Base-by-base conservation (phyloP, 345 rosid genomes). In the Ceriops zippeliana region DNA sequence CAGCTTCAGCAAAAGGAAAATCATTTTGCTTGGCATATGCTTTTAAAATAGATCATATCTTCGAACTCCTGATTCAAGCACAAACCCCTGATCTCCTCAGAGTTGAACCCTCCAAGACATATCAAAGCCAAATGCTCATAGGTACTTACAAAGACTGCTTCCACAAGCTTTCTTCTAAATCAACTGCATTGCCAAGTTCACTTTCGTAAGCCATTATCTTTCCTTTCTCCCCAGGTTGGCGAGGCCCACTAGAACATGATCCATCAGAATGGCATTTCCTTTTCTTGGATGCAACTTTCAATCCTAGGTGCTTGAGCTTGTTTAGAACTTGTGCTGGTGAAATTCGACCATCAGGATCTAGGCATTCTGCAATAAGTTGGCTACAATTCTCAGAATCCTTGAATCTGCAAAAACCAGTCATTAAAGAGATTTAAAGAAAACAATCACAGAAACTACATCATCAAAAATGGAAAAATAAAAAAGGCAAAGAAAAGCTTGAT, bases 271-370 rank as follows among this genome's bases (percentile, higher is more conserved):
- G 11, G 42, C 79, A 75, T 35, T 59, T 75, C 80, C 88, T 86
- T 86, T 84, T 91, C 83, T 70, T 82, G 72, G 79, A 71, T 38
- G 73, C 80, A 58, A 74, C 60, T 69, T 64, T 65, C 58, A 91
- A 75, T 72, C 96, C 99, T 35, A 91, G 82, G 78, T 87, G 87
- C 81, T 91, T 95, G 65, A 95, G 97, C 84, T 85, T 95, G 81
- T 87, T 95, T 62, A 86, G 71, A 78, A 95, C 87, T 86, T 91
- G 96, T 73, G 86, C 85, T 65, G 89, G 83, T 60, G 90, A 86
- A 69, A 95, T 74, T 79, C 83, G 83, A 69, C 91, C 89, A 58
- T 81, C 86, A 46, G 91, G 86, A 75, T 80, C 90, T 61, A 95
- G 81, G 74, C 82, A 84, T 71, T 89, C 89, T 0, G 89, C 93